Base-by-base conservation (phyloP, 352 stramenopile species). In the Phytopythium aichiense region DNA sequence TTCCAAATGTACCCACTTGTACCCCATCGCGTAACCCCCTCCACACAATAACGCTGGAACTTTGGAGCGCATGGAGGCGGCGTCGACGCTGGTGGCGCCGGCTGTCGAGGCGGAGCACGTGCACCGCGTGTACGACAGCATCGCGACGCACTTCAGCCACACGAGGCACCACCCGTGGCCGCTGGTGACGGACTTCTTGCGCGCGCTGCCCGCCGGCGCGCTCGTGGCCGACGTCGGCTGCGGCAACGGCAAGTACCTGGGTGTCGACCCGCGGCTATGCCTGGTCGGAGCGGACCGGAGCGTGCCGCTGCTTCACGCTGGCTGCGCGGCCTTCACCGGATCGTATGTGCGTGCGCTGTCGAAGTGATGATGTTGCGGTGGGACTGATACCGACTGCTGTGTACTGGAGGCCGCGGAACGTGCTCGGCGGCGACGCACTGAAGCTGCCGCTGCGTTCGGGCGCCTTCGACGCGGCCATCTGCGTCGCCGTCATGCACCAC, bases 231-330 rank as follows among this genome's bases (percentile, higher is more conserved):
- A 93, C 58, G 66, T 95, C 9, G 86, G 86, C 46, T 92, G 83
- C 64, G 86, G 86, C 65, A 95, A 95, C 65, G 86, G 82, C 68
- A 93, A 95, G 69, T 95, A 95, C 68, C 58, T 93, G 57, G 45
- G 63, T 22, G 70, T 88, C 50, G 90, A 91, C 60, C 69, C 72
- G 6, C 65, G 65, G 25, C 23, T 93, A 23, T 89, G 79, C 55
- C 72, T 91, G 62, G 73, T 95, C 50, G 86, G 84, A 12, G 78
- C 71, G 7, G 86, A 95, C 64, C 78, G 82, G 15, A 95, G 86
- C 56, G 79, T 93, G 11, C 84, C 84, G 49, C 66, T 95, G 65
- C 84, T 95, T 49, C 56, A 58, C 9, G 75, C 72, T 16, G 84
- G 71, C 66, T 75, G 70, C 37, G 55, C 63, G 11, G 1, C 45